Evolutionary conservation across 169 alveolate genomes (phyloP).

Genomic region (Neospora caninum): DNA sequence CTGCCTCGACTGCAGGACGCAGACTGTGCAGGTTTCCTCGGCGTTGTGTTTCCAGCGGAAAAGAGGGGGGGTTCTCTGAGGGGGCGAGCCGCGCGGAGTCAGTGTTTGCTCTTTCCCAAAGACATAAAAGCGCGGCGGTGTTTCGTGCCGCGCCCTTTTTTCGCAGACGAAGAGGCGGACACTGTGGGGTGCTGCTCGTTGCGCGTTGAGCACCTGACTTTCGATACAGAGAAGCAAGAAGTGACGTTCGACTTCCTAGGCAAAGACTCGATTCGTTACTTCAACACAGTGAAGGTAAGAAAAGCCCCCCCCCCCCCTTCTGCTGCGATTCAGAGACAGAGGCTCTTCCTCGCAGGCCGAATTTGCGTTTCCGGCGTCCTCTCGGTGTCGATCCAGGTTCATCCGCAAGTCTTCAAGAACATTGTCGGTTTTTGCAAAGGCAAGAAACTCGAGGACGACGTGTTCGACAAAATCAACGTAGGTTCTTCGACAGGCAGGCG

Average conservation of each 20-base stretch:
- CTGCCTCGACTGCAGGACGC: too few relatives aligned
- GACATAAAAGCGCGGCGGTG: background rate
- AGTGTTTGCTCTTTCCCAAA: too few relatives aligned
- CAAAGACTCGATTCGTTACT: constrained; percentile 97
- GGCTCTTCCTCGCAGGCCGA: background rate
- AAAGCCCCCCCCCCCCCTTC: background rate
- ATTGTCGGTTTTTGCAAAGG: constrained; percentile 84
- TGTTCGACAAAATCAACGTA: constrained; percentile 89
- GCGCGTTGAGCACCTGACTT: constrained; percentile 95
- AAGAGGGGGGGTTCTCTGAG: too few relatives aligned
- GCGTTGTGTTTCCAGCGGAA: too few relatives aligned
- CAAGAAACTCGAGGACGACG: constrained; percentile 90
- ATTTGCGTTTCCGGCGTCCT: background rate
- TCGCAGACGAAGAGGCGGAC: constrained; percentile 97
- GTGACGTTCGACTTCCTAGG: constrained; percentile 96
- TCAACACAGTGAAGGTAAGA: constrained; percentile 90
- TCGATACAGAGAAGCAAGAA: constrained; percentile 71
- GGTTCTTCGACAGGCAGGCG: background rate
- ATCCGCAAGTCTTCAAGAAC: constrained; percentile 86
- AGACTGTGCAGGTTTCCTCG: too few relatives aligned
- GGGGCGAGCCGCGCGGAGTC: too few relatives aligned
- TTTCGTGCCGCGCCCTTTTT: background rate
- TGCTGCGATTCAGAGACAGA: background rate
- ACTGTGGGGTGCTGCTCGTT: constrained; percentile 99
- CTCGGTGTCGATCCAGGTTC: constrained; percentile 63